Percentiles rank a stretch among this genome's conserved stretches.
Evolutionary conservation across 2,329 filamentous ascomycete genomes (phyloP).

Genomic region (Colletotrichum sp.): DNA sequence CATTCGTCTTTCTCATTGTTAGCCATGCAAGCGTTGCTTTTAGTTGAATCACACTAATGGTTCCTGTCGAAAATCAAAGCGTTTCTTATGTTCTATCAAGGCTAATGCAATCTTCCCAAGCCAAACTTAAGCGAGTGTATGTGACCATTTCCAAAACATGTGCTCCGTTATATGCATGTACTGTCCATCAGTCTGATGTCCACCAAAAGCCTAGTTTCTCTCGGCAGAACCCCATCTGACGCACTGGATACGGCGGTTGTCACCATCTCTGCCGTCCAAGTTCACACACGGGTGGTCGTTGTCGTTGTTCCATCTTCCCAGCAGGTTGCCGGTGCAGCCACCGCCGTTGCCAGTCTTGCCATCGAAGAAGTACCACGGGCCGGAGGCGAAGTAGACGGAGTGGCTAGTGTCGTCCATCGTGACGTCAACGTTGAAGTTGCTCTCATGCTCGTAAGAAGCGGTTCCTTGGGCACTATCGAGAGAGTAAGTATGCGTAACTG

Average conservation of each 20-base stretch:
- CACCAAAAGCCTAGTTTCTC: not conserved
- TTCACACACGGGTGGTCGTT: not conserved
- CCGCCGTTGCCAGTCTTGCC: not conserved
- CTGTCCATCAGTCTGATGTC: not conserved
- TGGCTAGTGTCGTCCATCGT: conserved; percentile 6
- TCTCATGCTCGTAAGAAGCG: not conserved
- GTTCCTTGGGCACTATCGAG: not conserved
- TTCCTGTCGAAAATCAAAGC: not conserved
- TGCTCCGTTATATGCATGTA: not conserved
- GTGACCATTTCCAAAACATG: not conserved
- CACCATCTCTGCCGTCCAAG: not conserved
- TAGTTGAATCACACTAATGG: not conserved
- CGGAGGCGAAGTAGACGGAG: conserved; percentile 6
- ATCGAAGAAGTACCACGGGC: not conserved
- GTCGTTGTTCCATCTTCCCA: not conserved
- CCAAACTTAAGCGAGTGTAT: not conserved
- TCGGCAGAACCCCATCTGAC: not conserved
- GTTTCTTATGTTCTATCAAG: not conserved
- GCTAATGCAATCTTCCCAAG: not conserved
- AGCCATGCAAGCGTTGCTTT: not conserved
- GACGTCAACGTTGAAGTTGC: conserved; percentile 8
- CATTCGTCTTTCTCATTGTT: not conserved
- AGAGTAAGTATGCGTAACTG: fast-evolving
- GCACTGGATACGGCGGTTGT: not conserved
- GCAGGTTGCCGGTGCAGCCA: not conserved